Evolutionary conservation across 2,329 filamentous ascomycete genomes (phyloP), one percentile per base, ranked within the genome.

Genomic region (Hypocreales sp.): DNA sequence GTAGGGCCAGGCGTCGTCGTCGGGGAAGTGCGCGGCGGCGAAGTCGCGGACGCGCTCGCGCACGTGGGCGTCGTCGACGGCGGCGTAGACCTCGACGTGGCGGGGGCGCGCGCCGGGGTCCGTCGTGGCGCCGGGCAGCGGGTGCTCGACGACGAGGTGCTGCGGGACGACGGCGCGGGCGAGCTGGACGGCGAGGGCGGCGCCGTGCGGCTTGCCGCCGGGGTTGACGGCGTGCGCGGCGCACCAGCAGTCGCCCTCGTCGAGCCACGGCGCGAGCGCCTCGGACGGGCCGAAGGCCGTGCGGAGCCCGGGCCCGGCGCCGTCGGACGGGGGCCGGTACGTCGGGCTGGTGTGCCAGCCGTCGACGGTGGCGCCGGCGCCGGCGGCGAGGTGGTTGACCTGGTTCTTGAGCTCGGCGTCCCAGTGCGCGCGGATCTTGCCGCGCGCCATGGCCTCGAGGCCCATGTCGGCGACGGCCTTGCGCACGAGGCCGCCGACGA

Each of bases 241-340:
- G 48, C 87, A 95, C 79, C 83, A 95, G 51, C 83, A 92, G 35
- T 95, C 80, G 13, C 79, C 81, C 19, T 77, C 66, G 26, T 92
- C 80, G 8, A 73, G 59, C 83, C 86, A 93, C 4, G 60, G 53
- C 2, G 31, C 27, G 3, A 93, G 60, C 1, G 79, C 82, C 1
- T 60, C 49, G n/a, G 55, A 7, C 7, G 18, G 10, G 7, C 10
- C 18, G 18, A 7, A 20, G 18, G 10, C 7, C 18, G 18, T 7
- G 7, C 10, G 7, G 18, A 20, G 7, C 7, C 18, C 18, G 7
- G 10, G 7, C 7, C 7, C 18, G 18, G 18, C 7, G 7, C 10
- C 7, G 7, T 20, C 18, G 18, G 7, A 10, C 18, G 18, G 41
- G 30, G 46, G 45, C 36, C 53, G 35, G 51, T 60, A 76, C 0